Evolutionary conservation across 1,284 basidiomycete species (phyloP), one percentile per base, ranked within the genome.

Genomic region (Fomes fomentarius): DNA sequence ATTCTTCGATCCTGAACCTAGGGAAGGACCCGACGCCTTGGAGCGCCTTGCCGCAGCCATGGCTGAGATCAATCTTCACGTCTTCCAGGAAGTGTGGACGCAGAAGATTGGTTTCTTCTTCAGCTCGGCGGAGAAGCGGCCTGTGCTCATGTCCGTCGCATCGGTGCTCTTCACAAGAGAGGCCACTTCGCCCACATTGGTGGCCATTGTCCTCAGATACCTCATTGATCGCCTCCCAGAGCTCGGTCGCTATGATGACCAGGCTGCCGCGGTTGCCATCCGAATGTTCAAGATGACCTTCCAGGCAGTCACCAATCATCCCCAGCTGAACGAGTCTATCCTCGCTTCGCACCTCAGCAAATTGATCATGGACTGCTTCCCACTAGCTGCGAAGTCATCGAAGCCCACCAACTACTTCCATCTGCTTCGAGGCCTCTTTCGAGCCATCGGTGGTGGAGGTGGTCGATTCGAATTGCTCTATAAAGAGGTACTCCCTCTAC

Each of bases 261-360:
- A 87, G 62, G 87, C 85, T 10, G 87, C 91, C 2, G 85, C 90
- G 1, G 85, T 91, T 38, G 91, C 91, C 10, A 87, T 99, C 55
- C 85, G 94, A 47, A 78, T 98, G 55, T 99, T 95, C 85, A 99
- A 98, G 77, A 92, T 98, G 84, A 91, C 94, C 8, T 99, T 99
- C 74, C 82, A 85, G 62, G 93, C 96, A 2, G 94, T 99, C 58
- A 88, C 89, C 33, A 72, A 85, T 54, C 90, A 87, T 71, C 90
- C 95, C 30, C 74, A 76, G 26, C 75, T 82, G 33, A 99, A 98
- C 73, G 97, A 99, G 74, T 83, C 89, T 15, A 94, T 98, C 52
- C 78, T 99, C 9, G 94, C 96, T 17, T 88, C 93, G 0, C 94
- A 99, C 72, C 81, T 99, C 34, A 89, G 93, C 40, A 95, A 95